A percentile compares a stretch with the other conserved stretches of the same genome.
These are phyloP conservation scores for Penicillium sp. DNA, from an alignment of 2,329 filamentous ascomycete genomes.

Conservation along the genomic window DNA sequence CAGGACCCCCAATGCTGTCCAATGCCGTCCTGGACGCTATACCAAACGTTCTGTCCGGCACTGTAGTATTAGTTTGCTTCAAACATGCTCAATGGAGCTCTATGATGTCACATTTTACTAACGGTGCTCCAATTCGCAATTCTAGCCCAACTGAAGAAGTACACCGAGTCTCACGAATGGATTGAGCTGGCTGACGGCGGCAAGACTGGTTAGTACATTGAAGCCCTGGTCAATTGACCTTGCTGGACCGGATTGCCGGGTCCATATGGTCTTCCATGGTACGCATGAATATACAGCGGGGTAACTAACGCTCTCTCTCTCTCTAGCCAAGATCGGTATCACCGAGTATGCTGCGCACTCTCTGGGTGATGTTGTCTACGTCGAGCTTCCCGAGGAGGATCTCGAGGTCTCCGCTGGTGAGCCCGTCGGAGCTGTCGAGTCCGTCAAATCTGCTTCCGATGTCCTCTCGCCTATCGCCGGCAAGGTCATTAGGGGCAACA, in stretches of 20 bases:
- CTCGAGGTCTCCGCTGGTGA: slow-evolving; percentile 73
- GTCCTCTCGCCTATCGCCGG: slow-evolving; percentile 87
- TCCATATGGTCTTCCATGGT: background rate
- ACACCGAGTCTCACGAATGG: slow-evolving; percentile 98
- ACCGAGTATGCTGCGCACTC: slow-evolving; percentile 87
- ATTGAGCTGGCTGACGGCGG: slow-evolving; percentile 81
- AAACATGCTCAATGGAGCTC: slow-evolving; percentile 1
- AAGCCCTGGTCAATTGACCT: background rate
- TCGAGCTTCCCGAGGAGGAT: slow-evolving; percentile 79
- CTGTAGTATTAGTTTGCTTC: slow-evolving; percentile 10
- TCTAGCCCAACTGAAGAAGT: slow-evolving; percentile 64
- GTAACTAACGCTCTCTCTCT: slow-evolving; percentile 8
- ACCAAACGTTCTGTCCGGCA: background rate
- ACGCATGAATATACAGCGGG: background rate
- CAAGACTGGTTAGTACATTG: slow-evolving; percentile 60
- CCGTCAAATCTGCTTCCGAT: slow-evolving; percentile 96
- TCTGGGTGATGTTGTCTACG: slow-evolving; percentile 94
- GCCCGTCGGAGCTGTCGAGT: slow-evolving; percentile 90
- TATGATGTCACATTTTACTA: slow-evolving; percentile 21
- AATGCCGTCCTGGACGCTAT: background rate
- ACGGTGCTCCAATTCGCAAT: slow-evolving; percentile 19
- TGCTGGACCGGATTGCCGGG: background rate
- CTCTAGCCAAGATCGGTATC: slow-evolving; percentile 70
- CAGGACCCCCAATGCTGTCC: slow-evolving; percentile 1
- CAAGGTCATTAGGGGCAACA: slow-evolving; percentile 72